Evolutionary conservation across 148 eudicot genomes (phyloP).

Genomic region (Vaccinium darrowii): DNA sequence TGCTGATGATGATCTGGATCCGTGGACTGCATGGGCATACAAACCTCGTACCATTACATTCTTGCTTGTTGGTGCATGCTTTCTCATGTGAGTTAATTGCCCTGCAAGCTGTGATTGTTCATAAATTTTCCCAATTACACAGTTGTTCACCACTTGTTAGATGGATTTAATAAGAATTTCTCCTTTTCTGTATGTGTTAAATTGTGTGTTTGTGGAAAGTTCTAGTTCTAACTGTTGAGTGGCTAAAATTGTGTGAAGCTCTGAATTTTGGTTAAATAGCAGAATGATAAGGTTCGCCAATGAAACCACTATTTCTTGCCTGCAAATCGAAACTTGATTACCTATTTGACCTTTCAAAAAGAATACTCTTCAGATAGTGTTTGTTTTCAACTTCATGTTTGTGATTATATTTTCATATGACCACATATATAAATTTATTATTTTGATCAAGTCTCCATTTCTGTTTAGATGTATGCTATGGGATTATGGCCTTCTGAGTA

Average conservation of each 20-base stretch:
- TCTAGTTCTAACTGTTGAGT: background rate
- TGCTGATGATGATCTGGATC: conserved; percentile 76
- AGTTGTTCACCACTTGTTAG: background rate
- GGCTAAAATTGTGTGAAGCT: background rate
- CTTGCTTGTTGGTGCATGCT: conserved; percentile 84
- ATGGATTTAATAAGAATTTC: background rate
- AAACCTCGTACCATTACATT: conserved; percentile 86
- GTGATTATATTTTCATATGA: background rate
- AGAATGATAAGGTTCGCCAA: background rate
- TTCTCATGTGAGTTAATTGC: conserved; percentile 75
- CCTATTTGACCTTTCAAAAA: background rate
- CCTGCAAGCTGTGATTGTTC: background rate
- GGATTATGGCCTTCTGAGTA: background rate
- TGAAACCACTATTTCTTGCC: background rate
- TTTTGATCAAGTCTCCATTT: background rate
- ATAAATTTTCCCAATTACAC: background rate
- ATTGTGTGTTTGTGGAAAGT: background rate
- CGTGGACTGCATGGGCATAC: conserved; percentile 99
- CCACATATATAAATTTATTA: background rate
- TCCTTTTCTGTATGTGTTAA: background rate
- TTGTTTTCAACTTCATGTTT: background rate
- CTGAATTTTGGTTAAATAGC: background rate
- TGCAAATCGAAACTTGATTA: conserved; percentile 3
- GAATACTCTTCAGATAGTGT: background rate
- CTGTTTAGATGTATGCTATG: background rate